Evolutionary conservation across 148 eudicot species (phyloP), one percentile per base, ranked within the genome.

Genomic region (Cornus florida): DNA sequence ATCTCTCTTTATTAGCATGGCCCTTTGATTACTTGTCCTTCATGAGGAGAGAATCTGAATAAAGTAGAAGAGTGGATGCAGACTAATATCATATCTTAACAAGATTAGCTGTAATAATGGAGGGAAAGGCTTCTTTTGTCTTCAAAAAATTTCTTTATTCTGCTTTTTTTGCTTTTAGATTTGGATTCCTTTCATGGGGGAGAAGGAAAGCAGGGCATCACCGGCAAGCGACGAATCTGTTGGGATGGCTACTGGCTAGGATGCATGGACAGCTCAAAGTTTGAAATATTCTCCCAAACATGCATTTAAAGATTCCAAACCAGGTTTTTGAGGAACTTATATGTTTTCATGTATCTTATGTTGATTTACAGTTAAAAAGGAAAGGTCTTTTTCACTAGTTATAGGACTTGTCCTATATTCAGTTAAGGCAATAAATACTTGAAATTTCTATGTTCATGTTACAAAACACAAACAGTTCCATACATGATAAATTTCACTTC

Each of bases 131-230:
- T 70, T 81, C 86, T 79, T 87, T 91, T 86, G 87, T 84, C 76
- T 20, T 76, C 35, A 74, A 65, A 48, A 76, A 13, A 69, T 60
- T 69, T 24, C 84, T 89, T 88, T 88, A 82, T 86, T 86, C 87
- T 66, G 14, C 48, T 43, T 43, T 28, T 28, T 28, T 43, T 43
- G 48, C 62, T 76, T 67, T 75, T 83, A 67, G 22, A 56, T 53
- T 78, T 79, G 70, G 88, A 92, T 94, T 84, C 96, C 77, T 90
- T 69, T 77, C 94, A 87, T 86, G 78, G 80, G 84, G 33, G 64
- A 86, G 79, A 94, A 94, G 93, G 53, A 87, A 91, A 88, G 91
- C 7, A 87, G 85, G 87, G 88, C 23, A 86, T 74, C 84, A 57
- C 68, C 71, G 5, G 77, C 39, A 67, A 23, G 19, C n/a, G 59